Conservation (phyloP, 2,329 filamentous ascomycete species). For the Talaromyces sp. region DNA sequence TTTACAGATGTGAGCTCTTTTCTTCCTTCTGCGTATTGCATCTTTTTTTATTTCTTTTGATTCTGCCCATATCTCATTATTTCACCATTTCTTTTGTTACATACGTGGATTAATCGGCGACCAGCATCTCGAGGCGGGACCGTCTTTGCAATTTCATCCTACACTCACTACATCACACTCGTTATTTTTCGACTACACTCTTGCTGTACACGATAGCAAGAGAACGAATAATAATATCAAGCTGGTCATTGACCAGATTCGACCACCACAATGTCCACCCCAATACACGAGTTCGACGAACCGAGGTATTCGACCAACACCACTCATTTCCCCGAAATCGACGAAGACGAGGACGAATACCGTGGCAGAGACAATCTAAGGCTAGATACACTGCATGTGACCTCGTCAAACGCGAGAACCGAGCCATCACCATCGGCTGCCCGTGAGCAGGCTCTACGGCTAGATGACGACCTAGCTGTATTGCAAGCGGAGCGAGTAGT, state of each 20-base stretch:
- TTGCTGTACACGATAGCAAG: neutral
- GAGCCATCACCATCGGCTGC: slow-evolving; percentile 52
- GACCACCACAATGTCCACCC: slow-evolving; percentile 11
- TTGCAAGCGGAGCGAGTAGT: slow-evolving; percentile 62
- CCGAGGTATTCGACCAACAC: slow-evolving; percentile 1
- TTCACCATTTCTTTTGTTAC: neutral
- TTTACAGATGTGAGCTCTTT: neutral
- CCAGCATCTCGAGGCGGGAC: neutral
- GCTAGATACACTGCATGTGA: slow-evolving; percentile 1
- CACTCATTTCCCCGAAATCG: neutral
- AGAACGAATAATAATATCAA: neutral
- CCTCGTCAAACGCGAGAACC: neutral
- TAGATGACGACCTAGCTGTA: slow-evolving; percentile 65
- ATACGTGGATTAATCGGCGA: too few species aligned
- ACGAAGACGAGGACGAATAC: neutral
- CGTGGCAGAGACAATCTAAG: slow-evolving; percentile 5
- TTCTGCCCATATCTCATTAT: neutral
- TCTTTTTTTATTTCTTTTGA: neutral
- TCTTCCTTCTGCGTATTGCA: neutral
- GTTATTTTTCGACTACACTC: neutral
- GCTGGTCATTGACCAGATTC: neutral
- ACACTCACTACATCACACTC: neutral
- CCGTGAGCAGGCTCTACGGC: slow-evolving; percentile 57
- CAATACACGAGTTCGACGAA: slow-evolving; percentile 14
- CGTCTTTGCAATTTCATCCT: neutral